Evolutionary conservation across 305 asterid species (phyloP).

Genomic region (Rubia occidens): DNA sequence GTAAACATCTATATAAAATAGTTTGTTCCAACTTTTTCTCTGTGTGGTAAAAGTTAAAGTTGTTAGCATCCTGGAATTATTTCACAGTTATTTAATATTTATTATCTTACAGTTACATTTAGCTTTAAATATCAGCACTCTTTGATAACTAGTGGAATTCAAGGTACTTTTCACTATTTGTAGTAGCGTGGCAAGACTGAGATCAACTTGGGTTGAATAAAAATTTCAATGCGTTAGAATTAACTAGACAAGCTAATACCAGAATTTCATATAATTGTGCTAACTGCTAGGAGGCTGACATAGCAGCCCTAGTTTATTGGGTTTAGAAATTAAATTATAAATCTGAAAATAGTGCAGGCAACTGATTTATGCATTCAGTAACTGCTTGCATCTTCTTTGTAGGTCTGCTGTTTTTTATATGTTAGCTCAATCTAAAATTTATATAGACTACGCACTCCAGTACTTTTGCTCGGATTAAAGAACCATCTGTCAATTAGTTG

Average conservation of each 20-base stretch:
- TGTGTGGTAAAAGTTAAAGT: background rate
- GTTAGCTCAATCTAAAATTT: too few relatives aligned
- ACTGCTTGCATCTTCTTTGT: background rate
- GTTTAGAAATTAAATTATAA: background rate
- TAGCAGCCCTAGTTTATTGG: background rate
- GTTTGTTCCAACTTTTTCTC: background rate
- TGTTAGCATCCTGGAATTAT: background rate
- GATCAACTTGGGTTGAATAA: conserved; percentile 1
- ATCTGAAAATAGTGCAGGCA: background rate
- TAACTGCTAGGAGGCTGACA: background rate
- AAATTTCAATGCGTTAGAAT: background rate
- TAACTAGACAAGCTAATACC: background rate
- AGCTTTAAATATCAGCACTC: background rate
- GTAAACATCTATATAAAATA: background rate
- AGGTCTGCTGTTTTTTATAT: background rate
- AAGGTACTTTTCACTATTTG: background rate
- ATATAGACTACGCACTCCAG: background rate
- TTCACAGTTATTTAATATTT: background rate
- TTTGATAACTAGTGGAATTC: background rate
- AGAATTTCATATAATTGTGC: background rate
- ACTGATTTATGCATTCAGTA: background rate
- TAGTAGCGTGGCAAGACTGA: background rate
- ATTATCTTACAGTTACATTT: background rate
- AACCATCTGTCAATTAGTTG: background rate
- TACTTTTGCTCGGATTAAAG: background rate